Percentiles rank a stretch among this genome's conserved stretches.
Conservation (phyloP, 2,329 filamentous ascomycete species). For the Akanthomyces lecanii region DNA sequence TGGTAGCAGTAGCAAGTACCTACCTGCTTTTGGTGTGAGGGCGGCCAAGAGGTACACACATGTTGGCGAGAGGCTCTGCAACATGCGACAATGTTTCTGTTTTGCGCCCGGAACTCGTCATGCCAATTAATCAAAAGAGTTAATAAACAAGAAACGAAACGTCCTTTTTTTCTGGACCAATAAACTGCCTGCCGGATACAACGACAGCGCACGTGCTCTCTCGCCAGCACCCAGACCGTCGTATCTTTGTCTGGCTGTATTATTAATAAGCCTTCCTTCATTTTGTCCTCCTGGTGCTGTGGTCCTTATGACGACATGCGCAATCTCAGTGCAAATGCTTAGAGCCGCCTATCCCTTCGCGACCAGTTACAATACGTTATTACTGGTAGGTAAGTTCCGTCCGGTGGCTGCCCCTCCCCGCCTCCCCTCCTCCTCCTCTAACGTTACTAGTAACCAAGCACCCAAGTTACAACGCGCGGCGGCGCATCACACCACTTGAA, state of each 20-base stretch:
- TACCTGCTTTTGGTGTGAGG: neutral
- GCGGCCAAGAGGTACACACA: too few relatives aligned
- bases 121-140: neutral
- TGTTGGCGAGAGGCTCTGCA: neutral
- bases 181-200: neutral
- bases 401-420: neutral
- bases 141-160: conserved; percentile 4
- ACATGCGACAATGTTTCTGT: neutral
- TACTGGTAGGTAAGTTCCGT: too few relatives aligned
- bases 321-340: neutral
- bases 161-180: neutral
- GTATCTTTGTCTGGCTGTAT: neutral
- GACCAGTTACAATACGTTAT: too few relatives aligned
- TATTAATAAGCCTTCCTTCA: neutral
- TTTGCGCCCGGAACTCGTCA: neutral
- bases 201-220: neutral
- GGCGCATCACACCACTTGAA: too few relatives aligned
- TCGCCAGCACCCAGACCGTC: too few relatives aligned
- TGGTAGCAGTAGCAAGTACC: neutral
- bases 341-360: too few relatives aligned
- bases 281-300: neutral
- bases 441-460: too few relatives aligned
- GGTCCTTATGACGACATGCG: conserved; percentile 16
- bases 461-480: too few relatives aligned
- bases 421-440: neutral